These are phyloP conservation scores for Clathrus columnatus DNA, from an alignment of 768 basidiomycete genomes.

Conservation along the genomic window DNA sequence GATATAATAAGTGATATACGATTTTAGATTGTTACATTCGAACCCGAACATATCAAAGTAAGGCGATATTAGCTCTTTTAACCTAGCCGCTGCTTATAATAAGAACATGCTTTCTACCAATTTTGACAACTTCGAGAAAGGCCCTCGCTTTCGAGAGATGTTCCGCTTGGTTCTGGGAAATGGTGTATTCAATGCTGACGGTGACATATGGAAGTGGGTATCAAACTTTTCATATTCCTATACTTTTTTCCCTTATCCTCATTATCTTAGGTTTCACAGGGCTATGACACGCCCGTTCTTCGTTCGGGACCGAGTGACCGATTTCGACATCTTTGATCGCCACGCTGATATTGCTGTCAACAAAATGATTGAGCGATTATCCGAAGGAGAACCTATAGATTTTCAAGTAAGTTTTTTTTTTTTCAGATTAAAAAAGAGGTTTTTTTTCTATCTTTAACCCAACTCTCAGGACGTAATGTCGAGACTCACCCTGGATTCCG, in stretches of 20 bases:
- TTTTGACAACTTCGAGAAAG: conserved; percentile 52
- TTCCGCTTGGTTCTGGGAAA: conserved; percentile 9
- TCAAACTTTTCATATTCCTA: background rate
- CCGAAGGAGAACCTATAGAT: conserved; percentile 13
- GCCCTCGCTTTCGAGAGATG: conserved; percentile 31
- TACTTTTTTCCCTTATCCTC: background rate
- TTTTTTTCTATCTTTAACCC: background rate
- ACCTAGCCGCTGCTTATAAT: background rate
- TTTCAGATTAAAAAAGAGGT: background rate
- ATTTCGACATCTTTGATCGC: conserved; percentile 27
- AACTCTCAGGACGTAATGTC: conserved; percentile 2
- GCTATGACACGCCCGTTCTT: conserved; percentile 32
- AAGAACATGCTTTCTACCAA: conserved; percentile 44
- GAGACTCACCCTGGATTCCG: conserved; percentile 20
- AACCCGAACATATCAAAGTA: conserved; percentile 49
- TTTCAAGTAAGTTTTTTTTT: conserved; percentile 13
- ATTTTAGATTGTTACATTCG: conserved; percentile 38
- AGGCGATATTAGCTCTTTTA: background rate
- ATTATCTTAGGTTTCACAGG: conserved; percentile 21
- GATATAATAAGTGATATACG: background rate
- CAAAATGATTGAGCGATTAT: conserved; percentile 12
- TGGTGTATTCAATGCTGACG: conserved; percentile 22
- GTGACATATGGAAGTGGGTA: conserved; percentile 15
- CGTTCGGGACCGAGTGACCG: conserved; percentile 25
- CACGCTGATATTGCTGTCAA: conserved; percentile 16